Evolutionary conservation across 805 yeast genomes (phyloP).

Genomic region (Teunomyces lycoperdinae): DNA sequence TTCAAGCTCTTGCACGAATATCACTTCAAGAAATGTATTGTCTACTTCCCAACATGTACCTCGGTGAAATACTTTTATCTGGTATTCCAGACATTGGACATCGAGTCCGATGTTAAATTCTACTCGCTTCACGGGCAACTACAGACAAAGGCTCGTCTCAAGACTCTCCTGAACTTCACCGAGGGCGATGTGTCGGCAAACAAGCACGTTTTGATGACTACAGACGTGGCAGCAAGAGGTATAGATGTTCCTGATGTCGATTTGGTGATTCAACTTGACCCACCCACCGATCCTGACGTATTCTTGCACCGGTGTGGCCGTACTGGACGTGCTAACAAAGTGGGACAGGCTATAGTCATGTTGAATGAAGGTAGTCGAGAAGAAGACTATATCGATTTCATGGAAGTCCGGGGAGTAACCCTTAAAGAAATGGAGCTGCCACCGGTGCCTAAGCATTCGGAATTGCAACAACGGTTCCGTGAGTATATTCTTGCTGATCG

Average conservation of each 20-base stretch:
- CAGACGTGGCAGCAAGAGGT: conserved; percentile 99
- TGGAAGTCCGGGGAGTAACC: conserved; percentile 63
- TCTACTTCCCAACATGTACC: conserved; percentile 88
- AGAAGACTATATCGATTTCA: conserved; percentile 74
- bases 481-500: conserved; percentile 71
- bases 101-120: conserved; percentile 37
- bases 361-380: conserved; percentile 71
- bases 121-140: conserved; percentile 90
- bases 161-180: conserved; percentile 63
- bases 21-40: conserved; percentile 76
- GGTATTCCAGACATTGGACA: conserved; percentile 44
- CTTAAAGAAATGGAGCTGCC: conserved; percentile 41
- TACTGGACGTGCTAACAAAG: conserved; percentile 87
- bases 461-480: conserved; percentile 23
- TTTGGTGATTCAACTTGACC: conserved; percentile 88
- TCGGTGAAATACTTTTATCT: conserved; percentile 76
- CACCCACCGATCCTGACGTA: conserved; percentile 90
- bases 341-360: conserved; percentile 76
- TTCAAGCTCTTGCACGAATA: conserved; percentile 51
- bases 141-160: conserved; percentile 73
- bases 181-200: conserved; percentile 36
- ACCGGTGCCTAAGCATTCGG: conserved; percentile 20
- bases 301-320: conserved; percentile 94
- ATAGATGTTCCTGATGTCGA: conserved; percentile 95
- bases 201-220: conserved; percentile 73